Evolutionary conservation across 164 flowering plant genomes (phyloP).

Genomic region (Nelumbo lutea): DNA sequence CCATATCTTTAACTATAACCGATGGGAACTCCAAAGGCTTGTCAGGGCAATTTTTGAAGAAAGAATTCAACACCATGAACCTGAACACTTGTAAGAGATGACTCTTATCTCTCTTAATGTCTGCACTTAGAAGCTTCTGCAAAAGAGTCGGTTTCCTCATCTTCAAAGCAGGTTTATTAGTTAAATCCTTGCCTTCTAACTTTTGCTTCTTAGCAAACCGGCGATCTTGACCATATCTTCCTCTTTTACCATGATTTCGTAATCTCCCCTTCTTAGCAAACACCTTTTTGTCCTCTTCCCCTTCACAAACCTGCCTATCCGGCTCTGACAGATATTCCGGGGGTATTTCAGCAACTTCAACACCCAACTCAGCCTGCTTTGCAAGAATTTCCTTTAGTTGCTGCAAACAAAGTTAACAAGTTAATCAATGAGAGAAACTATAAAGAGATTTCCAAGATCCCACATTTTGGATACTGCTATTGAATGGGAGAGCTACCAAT

Average conservation of each 20-base stretch:
- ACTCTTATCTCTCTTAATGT: slow-evolving; percentile 59
- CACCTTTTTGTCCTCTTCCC: slow-evolving; percentile 16
- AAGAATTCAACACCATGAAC: slow-evolving; percentile 70
- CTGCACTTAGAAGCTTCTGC: slow-evolving; percentile 74
- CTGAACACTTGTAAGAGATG: slow-evolving; percentile 72
- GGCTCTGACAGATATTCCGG: slow-evolving; percentile 55
- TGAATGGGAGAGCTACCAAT: not conserved
- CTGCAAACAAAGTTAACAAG: slow-evolving; percentile 35
- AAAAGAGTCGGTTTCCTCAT: slow-evolving; percentile 55
- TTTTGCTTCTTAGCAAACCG: slow-evolving; percentile 38
- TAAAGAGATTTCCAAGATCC: not conserved
- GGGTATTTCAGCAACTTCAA: slow-evolving; percentile 90
- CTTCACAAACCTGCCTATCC: slow-evolving; percentile 26
- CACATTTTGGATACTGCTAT: not conserved
- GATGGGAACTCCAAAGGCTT: slow-evolving; percentile 53
- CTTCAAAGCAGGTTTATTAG: slow-evolving; percentile 16
- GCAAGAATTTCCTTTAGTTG: slow-evolving; percentile 83
- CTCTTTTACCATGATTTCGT: slow-evolving; percentile 43
- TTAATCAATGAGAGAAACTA: not conserved
- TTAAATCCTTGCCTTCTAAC: slow-evolving; percentile 17
- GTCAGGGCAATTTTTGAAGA: slow-evolving; percentile 62
- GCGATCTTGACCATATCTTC: slow-evolving; percentile 27
- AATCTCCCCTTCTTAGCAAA: slow-evolving; percentile 33
- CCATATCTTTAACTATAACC: slow-evolving; percentile 40
- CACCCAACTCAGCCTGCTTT: slow-evolving; percentile 88